A percentile compares a stretch with the other conserved stretches of the same genome.
These are phyloP conservation scores for Tulasnella sp. DNA, from an alignment of 768 basidiomycete genomes.

Conservation along the genomic window DNA sequence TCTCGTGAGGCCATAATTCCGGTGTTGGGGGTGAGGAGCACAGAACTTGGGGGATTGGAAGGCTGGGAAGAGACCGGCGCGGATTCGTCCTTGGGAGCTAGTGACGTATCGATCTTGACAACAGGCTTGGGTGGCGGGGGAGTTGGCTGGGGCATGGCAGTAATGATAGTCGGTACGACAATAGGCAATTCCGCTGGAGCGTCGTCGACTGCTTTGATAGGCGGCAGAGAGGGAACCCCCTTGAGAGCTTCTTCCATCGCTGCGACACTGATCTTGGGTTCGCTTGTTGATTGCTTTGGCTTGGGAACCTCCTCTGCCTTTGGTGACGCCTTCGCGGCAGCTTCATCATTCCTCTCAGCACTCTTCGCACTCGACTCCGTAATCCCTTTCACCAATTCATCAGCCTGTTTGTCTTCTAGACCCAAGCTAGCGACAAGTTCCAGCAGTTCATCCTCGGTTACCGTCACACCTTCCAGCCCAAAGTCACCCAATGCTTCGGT, in stretches of 20 bases:
- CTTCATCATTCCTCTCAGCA: constrained; percentile 19
- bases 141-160: not conserved
- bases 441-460: constrained; percentile 60
- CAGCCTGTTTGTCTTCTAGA: constrained; percentile 63
- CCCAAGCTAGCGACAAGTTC: constrained; percentile 65
- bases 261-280: not conserved
- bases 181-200: not conserved
- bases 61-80: not conserved
- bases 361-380: not conserved
- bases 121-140: not conserved
- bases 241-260: not conserved
- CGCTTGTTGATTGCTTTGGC: not conserved
- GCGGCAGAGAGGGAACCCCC: not conserved
- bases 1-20: constrained; percentile 10
- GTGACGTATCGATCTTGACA: not conserved
- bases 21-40: constrained; percentile 1
- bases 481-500: constrained; percentile 55
- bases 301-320: not conserved
- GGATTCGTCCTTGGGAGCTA: not conserved
- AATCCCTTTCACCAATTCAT: constrained; percentile 51
- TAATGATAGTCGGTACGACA: not conserved
- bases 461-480: constrained; percentile 64
- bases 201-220: not conserved
- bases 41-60: not conserved
- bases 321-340: not conserved